phyloP scores from a whole-genome alignment of 805 yeast species.

The Monosporozyma yasuniensis region DNA sequence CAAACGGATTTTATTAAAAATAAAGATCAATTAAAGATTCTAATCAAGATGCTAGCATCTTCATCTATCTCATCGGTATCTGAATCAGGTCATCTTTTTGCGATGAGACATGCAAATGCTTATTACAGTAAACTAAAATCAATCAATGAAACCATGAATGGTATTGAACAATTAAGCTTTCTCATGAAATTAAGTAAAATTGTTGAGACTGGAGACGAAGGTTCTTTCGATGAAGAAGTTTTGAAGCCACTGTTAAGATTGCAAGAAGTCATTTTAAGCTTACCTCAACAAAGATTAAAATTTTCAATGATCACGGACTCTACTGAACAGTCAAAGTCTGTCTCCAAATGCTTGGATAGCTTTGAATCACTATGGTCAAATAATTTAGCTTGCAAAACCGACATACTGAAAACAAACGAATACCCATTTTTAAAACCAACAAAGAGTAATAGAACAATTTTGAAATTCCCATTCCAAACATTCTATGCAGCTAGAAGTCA shows the following conservation, averaged over 20 bases:
- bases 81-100: conserved; percentile 81
- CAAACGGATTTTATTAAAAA: conserved; percentile 58
- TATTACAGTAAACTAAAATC: conserved; percentile 51
- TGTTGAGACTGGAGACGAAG: conserved; percentile 36
- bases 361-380: conserved; percentile 8
- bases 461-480: conserved; percentile 80
- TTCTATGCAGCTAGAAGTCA: conserved; percentile 67
- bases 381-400: no score
- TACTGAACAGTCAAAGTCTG: conserved; percentile 22
- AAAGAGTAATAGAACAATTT: conserved; percentile 29
- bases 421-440: conserved; percentile 3
- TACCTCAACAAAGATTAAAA: conserved; percentile 33
- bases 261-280: conserved; percentile 36
- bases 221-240: conserved; percentile 42
- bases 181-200: conserved; percentile 49
- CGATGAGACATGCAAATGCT: conserved; percentile 59
- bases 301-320: conserved; percentile 54
- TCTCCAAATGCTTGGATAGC: conserved; percentile 23
- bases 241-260: conserved; percentile 56
- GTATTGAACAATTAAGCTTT: conserved; percentile 70
- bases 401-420: neutral
- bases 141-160: conserved; percentile 55
- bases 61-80: conserved; percentile 75
- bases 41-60: conserved; percentile 65
- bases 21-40: conserved; percentile 57